Evolutionary conservation across 2,329 filamentous ascomycete genomes (phyloP).

Genomic region (Talaromyces verruculosus): DNA sequence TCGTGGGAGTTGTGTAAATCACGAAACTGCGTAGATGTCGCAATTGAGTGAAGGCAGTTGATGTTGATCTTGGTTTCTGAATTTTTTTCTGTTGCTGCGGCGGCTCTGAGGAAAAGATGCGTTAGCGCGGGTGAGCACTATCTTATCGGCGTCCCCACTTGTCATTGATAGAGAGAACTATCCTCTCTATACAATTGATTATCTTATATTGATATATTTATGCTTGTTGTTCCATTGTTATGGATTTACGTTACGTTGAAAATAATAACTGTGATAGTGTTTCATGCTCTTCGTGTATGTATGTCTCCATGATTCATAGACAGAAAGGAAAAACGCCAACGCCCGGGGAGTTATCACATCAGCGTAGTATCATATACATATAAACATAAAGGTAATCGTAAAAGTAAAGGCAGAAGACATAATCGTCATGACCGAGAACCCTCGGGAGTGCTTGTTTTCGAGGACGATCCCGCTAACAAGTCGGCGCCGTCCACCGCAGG

Average conservation of each 20-base stretch:
- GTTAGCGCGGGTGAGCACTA: constrained; percentile 13
- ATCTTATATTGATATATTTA: too few relatives aligned
- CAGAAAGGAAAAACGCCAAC: constrained; percentile 14
- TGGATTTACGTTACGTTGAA: neutral
- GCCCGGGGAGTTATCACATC: constrained; percentile 11
- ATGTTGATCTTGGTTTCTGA: neutral
- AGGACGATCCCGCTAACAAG: constrained; percentile 17
- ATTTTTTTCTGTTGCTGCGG: constrained; percentile 18
- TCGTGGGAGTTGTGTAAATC: too few relatives aligned
- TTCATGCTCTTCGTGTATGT: constrained; percentile 1
- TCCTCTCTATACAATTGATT: neutral
- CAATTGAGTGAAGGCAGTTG: neutral
- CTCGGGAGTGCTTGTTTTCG: neutral
- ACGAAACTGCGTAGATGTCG: neutral
- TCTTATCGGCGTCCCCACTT: constrained; percentile 5
- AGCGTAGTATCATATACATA: constrained; percentile 16
- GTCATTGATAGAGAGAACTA: neutral
- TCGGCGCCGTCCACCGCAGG: constrained; percentile 10
- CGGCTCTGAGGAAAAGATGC: constrained; percentile 21
- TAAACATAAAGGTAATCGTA: neutral
- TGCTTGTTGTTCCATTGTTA: too few relatives aligned
- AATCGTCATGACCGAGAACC: constrained; percentile 9
- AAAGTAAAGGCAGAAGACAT: neutral
- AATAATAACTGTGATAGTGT: neutral
- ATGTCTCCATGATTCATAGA: constrained; percentile 3